Evolutionary conservation across 2,329 filamentous ascomycete species (phyloP).

Genomic region (Xenosphaeropsis pyriputrescens): DNA sequence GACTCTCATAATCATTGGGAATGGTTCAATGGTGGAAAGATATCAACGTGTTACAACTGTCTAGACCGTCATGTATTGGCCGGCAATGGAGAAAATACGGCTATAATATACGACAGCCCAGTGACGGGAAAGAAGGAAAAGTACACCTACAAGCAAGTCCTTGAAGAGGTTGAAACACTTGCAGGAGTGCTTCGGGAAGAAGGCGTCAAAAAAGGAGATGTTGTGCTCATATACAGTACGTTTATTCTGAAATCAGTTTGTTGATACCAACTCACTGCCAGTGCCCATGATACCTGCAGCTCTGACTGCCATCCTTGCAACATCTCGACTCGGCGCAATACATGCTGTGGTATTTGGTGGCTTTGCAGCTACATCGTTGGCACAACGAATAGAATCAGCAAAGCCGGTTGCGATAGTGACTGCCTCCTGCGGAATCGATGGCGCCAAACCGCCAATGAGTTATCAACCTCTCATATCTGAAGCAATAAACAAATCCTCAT

Average conservation of each 20-base stretch:
- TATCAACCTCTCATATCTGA: conserved; percentile 67
- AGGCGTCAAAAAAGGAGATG: conserved; percentile 70
- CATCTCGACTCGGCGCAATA: conserved; percentile 68
- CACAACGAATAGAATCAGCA: conserved; percentile 78
- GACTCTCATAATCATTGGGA: conserved; percentile 63
- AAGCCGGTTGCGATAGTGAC: conserved; percentile 66
- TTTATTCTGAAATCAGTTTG: neutral
- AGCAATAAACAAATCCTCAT: conserved; percentile 49
- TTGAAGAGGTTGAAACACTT: conserved; percentile 67
- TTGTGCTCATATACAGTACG: conserved; percentile 78
- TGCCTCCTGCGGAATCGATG: conserved; percentile 85
- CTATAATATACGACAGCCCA: conserved; percentile 79
- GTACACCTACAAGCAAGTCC: conserved; percentile 61
- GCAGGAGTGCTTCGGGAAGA: conserved; percentile 73
- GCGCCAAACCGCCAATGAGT: conserved; percentile 61
- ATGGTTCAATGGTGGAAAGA: conserved; percentile 82
- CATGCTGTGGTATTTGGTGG: conserved; percentile 91
- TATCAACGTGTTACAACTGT: conserved; percentile 87
- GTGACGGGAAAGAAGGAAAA: conserved; percentile 60
- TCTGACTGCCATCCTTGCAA: conserved; percentile 72
- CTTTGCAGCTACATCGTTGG: conserved; percentile 67
- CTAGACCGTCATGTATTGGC: conserved; percentile 75
- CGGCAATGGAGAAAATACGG: conserved; percentile 58
- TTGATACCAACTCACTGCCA: conserved; percentile 16
- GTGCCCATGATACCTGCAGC: conserved; percentile 94